Evolutionary conservation across 2,329 filamentous ascomycete species (phyloP).

Genomic region (Dactylellina leptospora): DNA sequence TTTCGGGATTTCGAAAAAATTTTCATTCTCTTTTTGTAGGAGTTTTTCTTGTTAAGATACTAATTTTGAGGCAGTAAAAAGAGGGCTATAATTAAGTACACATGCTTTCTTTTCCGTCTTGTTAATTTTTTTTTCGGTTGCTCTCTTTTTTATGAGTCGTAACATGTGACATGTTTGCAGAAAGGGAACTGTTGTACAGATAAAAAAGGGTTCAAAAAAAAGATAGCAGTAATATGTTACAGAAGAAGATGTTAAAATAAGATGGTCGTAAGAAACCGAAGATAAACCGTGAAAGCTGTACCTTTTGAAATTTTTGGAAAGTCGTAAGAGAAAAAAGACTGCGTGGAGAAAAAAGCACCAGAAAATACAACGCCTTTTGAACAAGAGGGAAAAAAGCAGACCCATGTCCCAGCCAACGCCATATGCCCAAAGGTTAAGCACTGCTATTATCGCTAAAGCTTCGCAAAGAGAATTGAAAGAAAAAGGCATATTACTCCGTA

Average conservation of each 20-base stretch:
- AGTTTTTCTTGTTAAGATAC: slow-evolving; percentile 35
- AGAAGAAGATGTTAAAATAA: slow-evolving; percentile 29
- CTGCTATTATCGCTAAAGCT: slow-evolving; percentile 50
- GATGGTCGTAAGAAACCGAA: slow-evolving; percentile 46
- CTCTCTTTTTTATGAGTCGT: slow-evolving; percentile 37
- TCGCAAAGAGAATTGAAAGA: slow-evolving; percentile 44
- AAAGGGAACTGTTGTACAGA: slow-evolving; percentile 52
- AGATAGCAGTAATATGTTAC: slow-evolving; percentile 44
- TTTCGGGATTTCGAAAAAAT: slow-evolving; percentile 45
- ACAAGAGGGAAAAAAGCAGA: slow-evolving; percentile 16
- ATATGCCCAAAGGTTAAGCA: slow-evolving; percentile 46
- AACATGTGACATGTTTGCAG: slow-evolving; percentile 39
- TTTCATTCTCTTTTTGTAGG: slow-evolving; percentile 53
- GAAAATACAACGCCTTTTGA: slow-evolving; percentile 45
- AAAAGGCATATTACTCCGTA: slow-evolving; percentile 50
- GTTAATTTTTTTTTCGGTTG: slow-evolving; percentile 28
- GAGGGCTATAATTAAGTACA: slow-evolving; percentile 49
- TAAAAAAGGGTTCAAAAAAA: slow-evolving; percentile 15
- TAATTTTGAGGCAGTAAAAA: slow-evolving; percentile 52
- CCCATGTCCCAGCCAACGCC: slow-evolving; percentile 43
- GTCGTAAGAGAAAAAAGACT: slow-evolving; percentile 33
- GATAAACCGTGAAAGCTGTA: slow-evolving; percentile 34
- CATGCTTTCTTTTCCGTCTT: slow-evolving; percentile 40
- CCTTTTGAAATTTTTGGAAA: slow-evolving; percentile 49
- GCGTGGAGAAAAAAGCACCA: neutral